Percentiles rank a stretch among this genome's conserved stretches.
Evolutionary conservation across 2,329 filamentous ascomycete species (phyloP).

Genomic region (Aspergillus persii): DNA sequence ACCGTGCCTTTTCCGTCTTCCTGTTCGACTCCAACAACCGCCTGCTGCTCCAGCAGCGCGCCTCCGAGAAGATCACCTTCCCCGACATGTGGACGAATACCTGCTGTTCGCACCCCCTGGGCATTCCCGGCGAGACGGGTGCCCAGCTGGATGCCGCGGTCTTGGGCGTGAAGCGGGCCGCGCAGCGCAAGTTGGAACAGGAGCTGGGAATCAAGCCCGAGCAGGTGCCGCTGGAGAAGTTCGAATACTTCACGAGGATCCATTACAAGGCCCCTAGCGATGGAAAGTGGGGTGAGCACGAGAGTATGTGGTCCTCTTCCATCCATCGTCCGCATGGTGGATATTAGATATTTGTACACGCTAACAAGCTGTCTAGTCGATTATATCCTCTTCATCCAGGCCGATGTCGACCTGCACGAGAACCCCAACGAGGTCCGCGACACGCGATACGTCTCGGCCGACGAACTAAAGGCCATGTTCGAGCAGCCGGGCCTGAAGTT

Average conservation of each 20-base stretch:
- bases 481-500: slow-evolving; percentile 76
- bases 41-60: slow-evolving; percentile 91
- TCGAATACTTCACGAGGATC: slow-evolving; percentile 92
- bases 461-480: slow-evolving; percentile 83
- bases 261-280: slow-evolving; percentile 98
- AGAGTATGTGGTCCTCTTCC: slow-evolving; percentile 63
- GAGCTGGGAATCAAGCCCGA: slow-evolving; percentile 87
- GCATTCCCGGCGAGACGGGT: slow-evolving; percentile 87
- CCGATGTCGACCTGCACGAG: slow-evolving; percentile 71
- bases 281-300: slow-evolving; percentile 98
- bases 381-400: slow-evolving; percentile 98
- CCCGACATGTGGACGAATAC: slow-evolving; percentile 99
- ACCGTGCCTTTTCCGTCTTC: slow-evolving; percentile 97
- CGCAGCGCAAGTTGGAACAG: slow-evolving; percentile 88
- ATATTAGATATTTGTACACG: not conserved
- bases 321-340: not conserved
- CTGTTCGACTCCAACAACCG: slow-evolving; percentile 94
- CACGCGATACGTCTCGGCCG: slow-evolving; percentile 76
- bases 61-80: slow-evolving; percentile 96
- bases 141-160: slow-evolving; percentile 75
- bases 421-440: slow-evolving; percentile 89
- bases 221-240: slow-evolving; percentile 87
- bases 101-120: slow-evolving; percentile 95
- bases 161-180: slow-evolving; percentile 83
- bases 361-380: slow-evolving; percentile 63